phyloP scores from a whole-genome alignment of 148 eudicot species.

The Pharnaceum exiguum region DNA sequence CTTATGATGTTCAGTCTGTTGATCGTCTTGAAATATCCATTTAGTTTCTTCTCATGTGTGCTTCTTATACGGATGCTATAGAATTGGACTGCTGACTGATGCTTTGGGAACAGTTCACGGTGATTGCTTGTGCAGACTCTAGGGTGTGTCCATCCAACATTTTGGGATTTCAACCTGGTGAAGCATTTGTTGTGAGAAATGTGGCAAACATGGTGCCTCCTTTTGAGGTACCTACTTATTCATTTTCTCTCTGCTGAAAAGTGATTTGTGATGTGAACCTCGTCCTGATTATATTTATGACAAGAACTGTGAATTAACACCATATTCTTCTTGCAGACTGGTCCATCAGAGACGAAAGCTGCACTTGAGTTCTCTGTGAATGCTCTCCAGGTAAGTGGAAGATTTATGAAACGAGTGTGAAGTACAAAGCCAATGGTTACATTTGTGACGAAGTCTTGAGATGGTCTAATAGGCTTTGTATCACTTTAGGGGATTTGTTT shows the following conservation, averaged over 20 bases:
- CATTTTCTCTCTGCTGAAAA: neutral
- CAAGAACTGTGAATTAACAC: too few relatives aligned
- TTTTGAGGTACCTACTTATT: constrained; percentile 47
- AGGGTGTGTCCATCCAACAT: constrained; percentile 89
- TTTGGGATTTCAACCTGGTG: constrained; percentile 90
- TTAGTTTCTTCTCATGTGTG: neutral
- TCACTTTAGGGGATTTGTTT: too few relatives aligned
- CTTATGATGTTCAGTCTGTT: neutral
- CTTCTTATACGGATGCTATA: constrained; percentile 11
- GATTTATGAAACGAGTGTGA: neutral
- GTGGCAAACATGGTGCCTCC: constrained; percentile 94
- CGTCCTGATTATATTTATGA: neutral
- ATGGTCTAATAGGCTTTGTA: too few relatives aligned
- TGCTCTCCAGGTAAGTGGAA: constrained; percentile 59
- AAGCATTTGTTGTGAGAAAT: constrained; percentile 80
- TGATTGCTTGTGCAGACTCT: constrained; percentile 97
- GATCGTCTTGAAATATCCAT: neutral
- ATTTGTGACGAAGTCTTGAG: too few relatives aligned
- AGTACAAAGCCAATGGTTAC: too few relatives aligned
- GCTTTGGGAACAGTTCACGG: constrained; percentile 63
- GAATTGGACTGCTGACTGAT: constrained; percentile 27
- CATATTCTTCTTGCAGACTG: constrained; percentile 63
- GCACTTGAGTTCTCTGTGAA: constrained; percentile 93
- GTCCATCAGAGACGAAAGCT: constrained; percentile 93
- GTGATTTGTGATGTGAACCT: neutral